Evolutionary conservation across 2,329 filamentous ascomycete species (phyloP).

Genomic region (Phialophora verrucosa): DNA sequence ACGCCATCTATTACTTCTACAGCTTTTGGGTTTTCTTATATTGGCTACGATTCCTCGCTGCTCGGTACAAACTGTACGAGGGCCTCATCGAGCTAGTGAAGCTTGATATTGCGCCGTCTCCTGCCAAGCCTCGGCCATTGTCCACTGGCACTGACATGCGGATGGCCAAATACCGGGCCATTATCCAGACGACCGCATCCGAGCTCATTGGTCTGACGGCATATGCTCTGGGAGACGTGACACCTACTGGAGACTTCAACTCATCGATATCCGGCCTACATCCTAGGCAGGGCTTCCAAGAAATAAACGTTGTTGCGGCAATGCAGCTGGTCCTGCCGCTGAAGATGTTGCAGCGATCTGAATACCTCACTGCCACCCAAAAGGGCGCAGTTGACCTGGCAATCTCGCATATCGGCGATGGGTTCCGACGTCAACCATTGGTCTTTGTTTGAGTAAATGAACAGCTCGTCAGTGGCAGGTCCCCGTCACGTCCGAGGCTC

Average conservation of each 20-base stretch:
- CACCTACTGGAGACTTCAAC: constrained; percentile 31
- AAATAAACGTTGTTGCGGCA: constrained; percentile 38
- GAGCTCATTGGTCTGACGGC: constrained; percentile 38
- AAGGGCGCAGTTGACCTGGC: constrained; percentile 39
- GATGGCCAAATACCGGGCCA: constrained; percentile 28
- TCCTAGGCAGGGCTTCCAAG: constrained; percentile 28
- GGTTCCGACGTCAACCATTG: constrained; percentile 36
- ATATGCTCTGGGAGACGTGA: constrained; percentile 38
- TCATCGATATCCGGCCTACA: constrained; percentile 29
- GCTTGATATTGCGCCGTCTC: constrained; percentile 5
- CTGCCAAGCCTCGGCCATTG: neutral
- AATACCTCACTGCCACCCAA: constrained; percentile 34
- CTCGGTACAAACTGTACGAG: constrained; percentile 39
- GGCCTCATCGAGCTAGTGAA: constrained; percentile 35
- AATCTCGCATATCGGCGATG: constrained; percentile 39
- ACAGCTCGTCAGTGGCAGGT: neutral
- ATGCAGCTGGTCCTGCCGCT: constrained; percentile 40
- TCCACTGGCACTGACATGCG: constrained; percentile 15
- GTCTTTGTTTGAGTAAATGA: neutral
- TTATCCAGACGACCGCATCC: constrained; percentile 31
- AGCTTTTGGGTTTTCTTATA: constrained; percentile 39
- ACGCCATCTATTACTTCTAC: constrained; percentile 35
- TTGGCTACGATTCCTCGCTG: constrained; percentile 37
- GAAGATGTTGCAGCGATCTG: constrained; percentile 36
- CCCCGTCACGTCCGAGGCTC: neutral